Base-by-base conservation (phyloP, 306 rosid species). In the Coriaria nepalensis region DNA sequence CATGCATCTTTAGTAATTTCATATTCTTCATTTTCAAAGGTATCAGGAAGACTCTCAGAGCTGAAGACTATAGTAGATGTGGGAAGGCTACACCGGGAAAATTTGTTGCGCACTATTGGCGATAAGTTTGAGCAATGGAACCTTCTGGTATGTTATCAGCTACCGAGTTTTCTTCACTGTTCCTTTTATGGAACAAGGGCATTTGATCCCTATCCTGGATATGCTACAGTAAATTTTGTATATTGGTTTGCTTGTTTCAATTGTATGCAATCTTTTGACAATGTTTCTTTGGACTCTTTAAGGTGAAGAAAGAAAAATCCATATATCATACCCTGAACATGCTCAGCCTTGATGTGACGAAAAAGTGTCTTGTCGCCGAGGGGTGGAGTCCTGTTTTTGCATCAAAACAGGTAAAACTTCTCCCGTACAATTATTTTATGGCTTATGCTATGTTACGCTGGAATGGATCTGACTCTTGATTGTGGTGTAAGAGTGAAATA, bases 321-420 rank as follows among this genome's bases (percentile, higher is more conserved):
- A 60, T 84, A 64, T 66, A 88, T 75, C 97, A 88, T 63, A 82
- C 78, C 50, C 73, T 88, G 49, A 81, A 88, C 77, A 88, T 88
- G 97, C 80, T 88, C 52, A 88, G 97, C 66, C 80, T 84, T 63
- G 97, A 88, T 60, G 97, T 88, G 60, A 84, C 97, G 0, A 88
- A 79, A 73, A 84, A 88, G 61, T 88, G 97, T 75, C 83, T 88
- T 7, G 97, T 88, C 50, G 97, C 74, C 49, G 97, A 88, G 73
- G 95, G 95, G 44, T 88, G 97, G 97, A 75, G 95, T 74, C 97
- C 97, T 47, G 55, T 79, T 65, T 78, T 79, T 77, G 95, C 84
- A 38, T 50, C 82, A 65, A 79, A 78, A 61, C 90, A 81, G 97
- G 97, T 81, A 67, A 52, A 36, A 33, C 13, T 61, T 45, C 50